Conservation (phyloP, 169 alveolate species). For the Plasmodium malariae region DNA sequence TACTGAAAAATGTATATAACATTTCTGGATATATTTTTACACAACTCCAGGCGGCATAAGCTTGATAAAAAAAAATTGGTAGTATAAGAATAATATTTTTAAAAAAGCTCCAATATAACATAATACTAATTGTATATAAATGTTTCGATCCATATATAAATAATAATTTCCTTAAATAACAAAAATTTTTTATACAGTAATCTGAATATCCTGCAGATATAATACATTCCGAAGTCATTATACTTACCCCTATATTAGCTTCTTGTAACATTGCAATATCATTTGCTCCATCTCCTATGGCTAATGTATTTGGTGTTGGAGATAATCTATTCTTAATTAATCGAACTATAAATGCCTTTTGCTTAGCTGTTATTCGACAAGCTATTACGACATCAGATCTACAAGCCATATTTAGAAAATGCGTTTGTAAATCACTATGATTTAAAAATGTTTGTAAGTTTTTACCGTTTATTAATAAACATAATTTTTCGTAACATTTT, state of each 20-base stretch:
- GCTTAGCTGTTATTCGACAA: slow-evolving; percentile 80
- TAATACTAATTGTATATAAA: slow-evolving; percentile 76
- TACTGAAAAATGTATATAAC: slow-evolving; percentile 52
- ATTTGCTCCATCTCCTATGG: slow-evolving; percentile 86
- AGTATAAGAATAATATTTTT: slow-evolving; percentile 58
- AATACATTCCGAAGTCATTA: slow-evolving; percentile 96
- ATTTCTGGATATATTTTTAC: slow-evolving; percentile 68
- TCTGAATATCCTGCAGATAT: slow-evolving; percentile 98
- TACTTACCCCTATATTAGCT: slow-evolving; percentile 96
- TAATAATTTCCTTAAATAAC: slow-evolving; percentile 91
- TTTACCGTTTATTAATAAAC: slow-evolving; percentile 80
- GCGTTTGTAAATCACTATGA: slow-evolving; percentile 80
- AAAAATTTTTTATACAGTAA: slow-evolving; percentile 95
- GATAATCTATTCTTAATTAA: slow-evolving; percentile 77
- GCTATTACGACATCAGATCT: slow-evolving; percentile 84
- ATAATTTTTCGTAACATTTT: slow-evolving; percentile 78
- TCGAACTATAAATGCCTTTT: slow-evolving; percentile 83
- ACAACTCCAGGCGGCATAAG: slow-evolving; percentile 77
- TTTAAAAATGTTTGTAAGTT: slow-evolving; percentile 81
- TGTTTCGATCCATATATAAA: slow-evolving; percentile 96
- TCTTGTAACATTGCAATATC: slow-evolving; percentile 88
- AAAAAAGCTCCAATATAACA: slow-evolving; percentile 76
- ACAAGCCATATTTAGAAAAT: slow-evolving; percentile 84
- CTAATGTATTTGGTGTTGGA: slow-evolving; percentile 85
- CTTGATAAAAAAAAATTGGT: slow-evolving; percentile 77